Base-by-base conservation (phyloP, 192 early-diverging fungal species). In the Phycomyces nitens region DNA sequence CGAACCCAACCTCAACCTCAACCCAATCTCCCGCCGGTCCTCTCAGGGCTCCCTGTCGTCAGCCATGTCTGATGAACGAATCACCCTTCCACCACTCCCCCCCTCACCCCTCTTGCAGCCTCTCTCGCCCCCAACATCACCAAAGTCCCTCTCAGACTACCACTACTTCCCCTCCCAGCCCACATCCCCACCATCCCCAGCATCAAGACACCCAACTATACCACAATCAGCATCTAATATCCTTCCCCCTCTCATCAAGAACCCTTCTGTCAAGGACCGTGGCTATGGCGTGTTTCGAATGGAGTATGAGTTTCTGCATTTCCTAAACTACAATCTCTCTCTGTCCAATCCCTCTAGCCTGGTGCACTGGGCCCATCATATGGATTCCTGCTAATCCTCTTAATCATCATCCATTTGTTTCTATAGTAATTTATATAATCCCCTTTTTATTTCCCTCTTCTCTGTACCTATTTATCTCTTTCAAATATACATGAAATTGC, bases 221-320 rank as follows among this genome's bases (percentile, higher is more conserved):
- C 5, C 14, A 43, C 27, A 10, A 6, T 41, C 18, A 27, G 20
- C 12, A 23, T 23, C 12, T 12, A 23, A n/a, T 1, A 7, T 12
- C 41, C 16, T 60, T 38, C 41, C 41, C 11, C 16, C 29, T 7
- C 29, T 34, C 7, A 7, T 5, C 29, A 34, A 34, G 29, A 34
- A 34, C 29, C 29, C 29, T 5, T 34, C 29, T 5, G 29, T 34
- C 29, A 34, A 34, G 7, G 38, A 60, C 5, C 22, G 21, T 20
- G 15, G 44, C 2, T 47, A 47, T 60, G 67, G 76, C 22, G 61
- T 80, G 1, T 62, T 70, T 20, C 65, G 77, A 8, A 82, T 82
- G 80, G 80, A 82, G 42, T 22, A 60, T 16, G 80, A 82, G 40
- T 82, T 79, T 38, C 59, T 79, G 51, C 73, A 76, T 8, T 82